Evolutionary conservation across 2,329 filamentous ascomycete genomes (phyloP), one percentile per base, ranked within the genome.

Genomic region (Aspergillus hiratsukae): DNA sequence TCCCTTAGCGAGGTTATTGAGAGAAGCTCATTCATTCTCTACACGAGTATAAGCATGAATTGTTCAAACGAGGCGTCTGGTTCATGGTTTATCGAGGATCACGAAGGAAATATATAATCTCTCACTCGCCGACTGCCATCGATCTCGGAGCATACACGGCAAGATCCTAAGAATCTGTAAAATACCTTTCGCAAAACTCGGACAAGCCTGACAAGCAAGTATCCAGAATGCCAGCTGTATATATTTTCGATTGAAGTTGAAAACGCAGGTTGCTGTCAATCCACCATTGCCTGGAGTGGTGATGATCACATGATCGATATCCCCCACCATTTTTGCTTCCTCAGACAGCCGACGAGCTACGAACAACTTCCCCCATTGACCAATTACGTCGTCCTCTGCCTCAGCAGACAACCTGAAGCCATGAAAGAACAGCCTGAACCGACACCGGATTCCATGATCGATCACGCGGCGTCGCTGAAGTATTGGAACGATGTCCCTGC

Each of bases 401-500:
- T 8, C 4, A 11, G 3, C 43, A 27, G 43, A 19, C 25, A 23
- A 8, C 19, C 23, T 23, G 43, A 27, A 7, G 19, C 4, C 31
- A 17, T 5, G 5, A 17, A 37, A 5, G 31, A 37, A 17, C 31
- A 17, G 41, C 6, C 43, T 1, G 14, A 11, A 3, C 4, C 43
- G 14, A 14, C 61, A 2, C 52, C 60, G 7, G 62, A 64, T 45
- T 51, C 57, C 10, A 54, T 50, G 58, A 76, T 77, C 57, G 63
- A 74, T 45, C 66, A 69, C 52, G 64, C 70, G 17, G 67, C 66
- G 27, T 70, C 74, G 11, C 63, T 76, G 40, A 61, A 64, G 53
- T 72, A 74, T 67, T 71, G 75, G 74, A 66, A 66, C 46, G 57
- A 60, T 27, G 65, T 71, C 48, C 57, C 66, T 29, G 60, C 71